A percentile compares a stretch with the other conserved stretches of the same genome.
These are phyloP conservation scores for Cadophora gregata DNA, from an alignment of 2,329 filamentous ascomycete genomes.

Conservation along the genomic window DNA sequence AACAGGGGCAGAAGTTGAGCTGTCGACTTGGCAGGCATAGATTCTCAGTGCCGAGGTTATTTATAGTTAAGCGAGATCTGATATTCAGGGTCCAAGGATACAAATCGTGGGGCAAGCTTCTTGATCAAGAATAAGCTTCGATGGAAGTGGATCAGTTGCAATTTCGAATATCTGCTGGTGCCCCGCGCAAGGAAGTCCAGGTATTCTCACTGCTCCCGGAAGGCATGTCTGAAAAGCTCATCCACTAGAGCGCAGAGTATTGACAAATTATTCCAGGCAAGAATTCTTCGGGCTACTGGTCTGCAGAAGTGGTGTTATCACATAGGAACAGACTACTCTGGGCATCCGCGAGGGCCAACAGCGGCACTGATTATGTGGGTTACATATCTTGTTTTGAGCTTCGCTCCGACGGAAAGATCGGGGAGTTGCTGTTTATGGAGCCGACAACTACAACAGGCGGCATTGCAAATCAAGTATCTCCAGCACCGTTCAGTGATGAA, in stretches of 20 bases:
- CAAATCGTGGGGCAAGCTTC: neutral
- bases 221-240: neutral
- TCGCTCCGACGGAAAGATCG: conserved; percentile 1
- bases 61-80: conserved; percentile 4
- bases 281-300: conserved; percentile 19
- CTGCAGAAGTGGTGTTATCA: conserved; percentile 21
- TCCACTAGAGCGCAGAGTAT: too few species aligned
- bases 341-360: conserved; percentile 18
- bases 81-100: neutral
- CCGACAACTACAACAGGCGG: conserved; percentile 18
- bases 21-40: conserved; percentile 4
- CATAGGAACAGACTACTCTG: conserved; percentile 13
- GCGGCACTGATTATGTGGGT: neutral
- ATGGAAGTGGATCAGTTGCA: neutral
- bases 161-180: too few species aligned
- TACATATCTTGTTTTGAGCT: conserved; percentile 19
- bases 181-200: neutral
- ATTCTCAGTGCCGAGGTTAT: neutral
- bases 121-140: neutral
- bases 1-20: neutral
- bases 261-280: conserved; percentile 2
- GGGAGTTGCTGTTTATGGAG: conserved; percentile 2
- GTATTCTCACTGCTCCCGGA: conserved; percentile 16
- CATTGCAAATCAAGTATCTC: conserved; percentile 14
- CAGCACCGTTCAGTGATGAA: conserved; percentile 12